Evolutionary conservation across 495 filamentous ascomycete species (phyloP), one percentile per base, ranked within the genome.

Genomic region (Trichoderma gamsii): DNA sequence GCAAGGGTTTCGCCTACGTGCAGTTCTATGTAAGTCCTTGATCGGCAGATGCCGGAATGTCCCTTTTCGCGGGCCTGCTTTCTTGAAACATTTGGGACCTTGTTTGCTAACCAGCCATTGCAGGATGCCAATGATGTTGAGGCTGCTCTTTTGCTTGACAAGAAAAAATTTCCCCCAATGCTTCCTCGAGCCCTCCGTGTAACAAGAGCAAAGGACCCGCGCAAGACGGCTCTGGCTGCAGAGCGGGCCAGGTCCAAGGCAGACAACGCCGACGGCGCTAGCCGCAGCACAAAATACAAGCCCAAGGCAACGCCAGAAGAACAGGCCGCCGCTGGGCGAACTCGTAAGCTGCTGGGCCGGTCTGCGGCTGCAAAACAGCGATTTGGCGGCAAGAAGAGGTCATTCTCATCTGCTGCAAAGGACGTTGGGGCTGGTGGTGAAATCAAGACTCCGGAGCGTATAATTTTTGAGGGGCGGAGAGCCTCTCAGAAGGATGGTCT

Each of bases 1-100:
- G 95, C 63, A 98, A 99, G 77, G 96, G 96, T 16, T 92, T 99
- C 76, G 96, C 96, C 25, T 99, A 99, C 72, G 93, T 99, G 43
- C 96, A 99, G 73, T 99, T 98, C 77, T 81, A 86, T 74, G 87
- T 87, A 70, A 74, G 78, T 75, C 29, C 15, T 35, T n/a, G 2
- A 23, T 67, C 64, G n/a, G 52, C 69, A 66, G 68, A 38, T 56
- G 38, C 18, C 49, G 25, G 51, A 43, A 23, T 18, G 35, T 16
- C 41, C 61, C 0, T n/a, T 16, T 18, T 38, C 32, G 51, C 35
- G 2, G 25, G 52, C 23, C 49, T 32, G 23, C 51, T n/a, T 25
- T 35, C 18, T 25, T 8, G 9, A 11, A 65, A 65, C n/a, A 5
- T 29, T n/a, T 13, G 7, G 32, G n/a, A n/a, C n/a, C n/a, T n/a